These are phyloP conservation scores for Pholiota conissans DNA, from an alignment of 768 basidiomycete genomes.

Conservation along the genomic window DNA sequence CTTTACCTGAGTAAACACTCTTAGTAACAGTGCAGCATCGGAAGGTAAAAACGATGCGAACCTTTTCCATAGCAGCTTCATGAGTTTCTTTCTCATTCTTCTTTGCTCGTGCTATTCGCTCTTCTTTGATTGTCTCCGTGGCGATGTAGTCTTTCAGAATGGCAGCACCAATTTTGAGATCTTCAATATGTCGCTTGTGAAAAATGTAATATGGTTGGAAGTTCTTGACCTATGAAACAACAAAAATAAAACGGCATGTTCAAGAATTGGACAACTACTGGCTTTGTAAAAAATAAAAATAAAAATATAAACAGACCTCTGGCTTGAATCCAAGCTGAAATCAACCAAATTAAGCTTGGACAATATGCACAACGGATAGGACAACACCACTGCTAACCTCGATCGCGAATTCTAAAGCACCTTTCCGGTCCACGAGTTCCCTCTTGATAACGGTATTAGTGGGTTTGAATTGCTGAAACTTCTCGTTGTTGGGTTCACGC, in stretches of 20 bases:
- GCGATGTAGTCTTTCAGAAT: constrained; percentile 66
- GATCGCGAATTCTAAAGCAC: constrained; percentile 78
- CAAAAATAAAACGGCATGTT: too few species aligned
- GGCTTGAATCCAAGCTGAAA: constrained; percentile 72
- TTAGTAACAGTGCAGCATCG: neutral
- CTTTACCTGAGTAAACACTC: constrained; percentile 53
- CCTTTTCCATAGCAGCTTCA: constrained; percentile 57
- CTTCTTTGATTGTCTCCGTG: constrained; percentile 49
- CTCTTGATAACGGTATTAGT: constrained; percentile 71
- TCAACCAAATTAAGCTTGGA: constrained; percentile 9
- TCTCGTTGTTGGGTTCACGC: constrained; percentile 69
- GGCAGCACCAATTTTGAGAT: constrained; percentile 61
- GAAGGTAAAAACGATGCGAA: constrained; percentile 17
- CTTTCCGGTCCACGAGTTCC: constrained; percentile 68
- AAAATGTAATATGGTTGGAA: constrained; percentile 78
- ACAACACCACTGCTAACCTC: constrained; percentile 49
- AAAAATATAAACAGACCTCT: constrained; percentile 42
- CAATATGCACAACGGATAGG: constrained; percentile 3
- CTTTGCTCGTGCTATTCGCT: constrained; percentile 45
- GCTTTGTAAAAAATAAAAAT: too few species aligned
- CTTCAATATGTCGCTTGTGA: constrained; percentile 47
- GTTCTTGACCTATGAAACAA: constrained; percentile 50
- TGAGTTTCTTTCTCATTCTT: constrained; percentile 60
- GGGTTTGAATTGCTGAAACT: constrained; percentile 73
- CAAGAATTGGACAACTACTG: too few species aligned